Base-by-base conservation (phyloP, 192 early-diverging fungal genomes). In the Rhizoclosmatium sp. region DNA sequence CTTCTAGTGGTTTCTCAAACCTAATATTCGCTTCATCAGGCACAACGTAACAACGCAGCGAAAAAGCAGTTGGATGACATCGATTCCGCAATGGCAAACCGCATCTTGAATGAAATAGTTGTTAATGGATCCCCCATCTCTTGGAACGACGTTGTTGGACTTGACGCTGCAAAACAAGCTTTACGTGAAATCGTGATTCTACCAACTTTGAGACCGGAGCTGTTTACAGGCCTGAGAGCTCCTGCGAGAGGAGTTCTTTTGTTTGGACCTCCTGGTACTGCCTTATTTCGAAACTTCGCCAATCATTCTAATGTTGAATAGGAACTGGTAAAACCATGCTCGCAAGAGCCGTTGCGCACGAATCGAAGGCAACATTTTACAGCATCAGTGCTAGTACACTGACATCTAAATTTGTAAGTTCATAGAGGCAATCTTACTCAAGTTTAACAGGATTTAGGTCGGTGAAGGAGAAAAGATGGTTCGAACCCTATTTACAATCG, bases 391-490 rank as follows among this genome's bases (percentile, higher is more conserved):
- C 89, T 2, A 83, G 83, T 0, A 76, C 86, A 1, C 76, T 90
- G 2, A 90, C 89, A 41, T 90, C 89, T 51, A 90, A 90, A 78
- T 89, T 71, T 81, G 86, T 86, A 78, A 75, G 82, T 69, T 3
- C 40, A 23, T 9, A 19, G 10, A 16, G 21, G 0, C 7, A 21
- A 23, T 59, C 19, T 74, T 59, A 46, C 14, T 71, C 9, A 31
- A 77, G n/a, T 44, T 58, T 19, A 14, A 23, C 61, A 16, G 2
- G 23, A 1, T 44, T 21, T 56, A 85, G 80, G 84, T 88, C 56
- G 89, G 89, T 14, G 89, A 90, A 67, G 83, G 85, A n/a, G 89
- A 90, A 71, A 90, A 90, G 69, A 78, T 90, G 77, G 89, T 90
- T 12, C 79, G 85, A 16, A 76, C 78, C 4, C 79, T 90, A 3